Conservation (phyloP, 176 grass and related monocot genomes). For the Phyllostachys edulis region DNA sequence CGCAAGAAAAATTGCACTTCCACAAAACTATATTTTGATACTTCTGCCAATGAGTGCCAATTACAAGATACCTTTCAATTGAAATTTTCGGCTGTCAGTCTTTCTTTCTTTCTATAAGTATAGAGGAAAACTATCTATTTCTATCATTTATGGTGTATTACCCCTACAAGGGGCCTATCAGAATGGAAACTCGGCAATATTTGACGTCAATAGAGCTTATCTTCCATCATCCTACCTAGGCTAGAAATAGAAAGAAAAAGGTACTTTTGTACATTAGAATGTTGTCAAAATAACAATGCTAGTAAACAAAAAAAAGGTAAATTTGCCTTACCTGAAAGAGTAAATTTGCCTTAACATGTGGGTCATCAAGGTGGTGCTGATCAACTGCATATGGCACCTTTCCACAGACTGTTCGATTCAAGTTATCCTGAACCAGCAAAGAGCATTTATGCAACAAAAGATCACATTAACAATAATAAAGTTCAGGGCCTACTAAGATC, state of each 20-base stretch:
- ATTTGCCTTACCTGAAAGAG: slow-evolving; percentile 78
- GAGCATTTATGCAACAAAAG: slow-evolving; percentile 26
- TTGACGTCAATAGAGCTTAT: neutral
- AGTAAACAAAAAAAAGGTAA: slow-evolving; percentile 12
- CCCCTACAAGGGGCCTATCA: slow-evolving; percentile 7
- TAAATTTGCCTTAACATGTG: slow-evolving; percentile 98
- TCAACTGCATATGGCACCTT: slow-evolving; percentile 76
- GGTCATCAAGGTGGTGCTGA: slow-evolving; percentile 85
- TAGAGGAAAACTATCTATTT: too few species aligned
- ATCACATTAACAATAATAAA: slow-evolving; percentile 18
- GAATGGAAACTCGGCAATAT: slow-evolving; percentile 6
- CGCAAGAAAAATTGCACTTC: neutral
- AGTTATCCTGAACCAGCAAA: slow-evolving; percentile 70
- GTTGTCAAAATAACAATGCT: slow-evolving; percentile 5
- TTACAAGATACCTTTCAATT: too few species aligned
- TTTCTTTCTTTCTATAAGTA: too few species aligned
- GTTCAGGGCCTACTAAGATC: slow-evolving; percentile 17
- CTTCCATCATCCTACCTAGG: too few species aligned
- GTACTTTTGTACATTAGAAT: slow-evolving; percentile 16
- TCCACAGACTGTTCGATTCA: slow-evolving; percentile 74
- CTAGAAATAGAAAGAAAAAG: slow-evolving; percentile 29
- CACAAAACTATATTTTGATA: neutral
- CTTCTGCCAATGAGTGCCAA: too few species aligned
- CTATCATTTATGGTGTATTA: slow-evolving; percentile 38
- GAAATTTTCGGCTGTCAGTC: too few species aligned